These are phyloP conservation scores for Taphrina confusa DNA, from an alignment of 1,139 yeast species.

Conservation along the genomic window DNA sequence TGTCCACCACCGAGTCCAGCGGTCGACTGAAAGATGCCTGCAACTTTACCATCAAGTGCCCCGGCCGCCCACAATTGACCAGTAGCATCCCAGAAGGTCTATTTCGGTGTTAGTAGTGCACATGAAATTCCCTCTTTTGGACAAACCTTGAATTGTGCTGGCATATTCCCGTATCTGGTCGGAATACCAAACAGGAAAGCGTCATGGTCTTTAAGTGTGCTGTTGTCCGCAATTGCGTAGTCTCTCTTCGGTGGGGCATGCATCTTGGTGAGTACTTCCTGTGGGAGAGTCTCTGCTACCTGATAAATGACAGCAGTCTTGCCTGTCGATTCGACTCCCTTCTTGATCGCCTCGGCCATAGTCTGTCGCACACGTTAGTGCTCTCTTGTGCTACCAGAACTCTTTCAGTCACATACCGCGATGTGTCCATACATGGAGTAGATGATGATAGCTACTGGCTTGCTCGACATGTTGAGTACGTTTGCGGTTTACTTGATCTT, in stretches of 20 bases:
- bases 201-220: conserved; percentile 56
- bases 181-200: conserved; percentile 67
- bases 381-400: not conserved
- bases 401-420: conserved; percentile 40
- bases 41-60: conserved; percentile 58
- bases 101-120: not conserved
- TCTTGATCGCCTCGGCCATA: conserved; percentile 58
- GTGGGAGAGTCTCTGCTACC: conserved; percentile 60
- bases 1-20: conserved; percentile 68
- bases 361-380: conserved; percentile 36
- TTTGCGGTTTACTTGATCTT: too few species aligned
- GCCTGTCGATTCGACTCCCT: conserved; percentile 62
- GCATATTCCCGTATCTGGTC: conserved; percentile 63
- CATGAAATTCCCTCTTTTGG: conserved; percentile 48
- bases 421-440: conserved; percentile 75
- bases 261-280: conserved; percentile 53
- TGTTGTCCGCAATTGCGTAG: conserved; percentile 57
- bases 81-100: conserved; percentile 67
- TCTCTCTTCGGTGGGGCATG: conserved; percentile 57
- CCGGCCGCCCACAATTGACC: conserved; percentile 68
- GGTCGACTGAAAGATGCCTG: conserved; percentile 60
- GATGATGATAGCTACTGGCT: conserved; percentile 65
- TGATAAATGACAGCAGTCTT: conserved; percentile 62
- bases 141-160: conserved; percentile 59
- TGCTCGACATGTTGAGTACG: conserved; percentile 45